Conservation (phyloP, 2,329 filamentous ascomycete species). For the Ophiostoma angusticollis region DNA sequence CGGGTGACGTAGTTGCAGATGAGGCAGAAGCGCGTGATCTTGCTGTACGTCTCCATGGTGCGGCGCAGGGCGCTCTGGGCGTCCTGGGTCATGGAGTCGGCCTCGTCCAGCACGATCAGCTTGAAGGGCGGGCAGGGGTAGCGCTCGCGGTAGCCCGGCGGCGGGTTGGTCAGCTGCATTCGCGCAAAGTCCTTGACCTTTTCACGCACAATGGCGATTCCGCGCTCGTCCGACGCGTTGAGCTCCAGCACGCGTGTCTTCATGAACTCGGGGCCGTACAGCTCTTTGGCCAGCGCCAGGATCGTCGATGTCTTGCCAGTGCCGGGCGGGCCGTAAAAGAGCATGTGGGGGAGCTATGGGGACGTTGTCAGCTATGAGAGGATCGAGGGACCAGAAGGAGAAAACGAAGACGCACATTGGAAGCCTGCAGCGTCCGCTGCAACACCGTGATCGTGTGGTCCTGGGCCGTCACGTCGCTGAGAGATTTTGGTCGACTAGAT, state of each 20-base stretch:
- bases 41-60: conserved; percentile 97
- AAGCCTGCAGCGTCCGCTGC: conserved; percentile 82
- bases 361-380: conserved; percentile 1
- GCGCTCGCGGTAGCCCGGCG: conserved; percentile 51
- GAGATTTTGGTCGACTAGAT: conserved; percentile 76
- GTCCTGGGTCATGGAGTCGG: conserved; percentile 98
- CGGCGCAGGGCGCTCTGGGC: conserved; percentile 83
- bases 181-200: conserved; percentile 98
- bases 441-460: conserved; percentile 93
- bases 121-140: conserved; percentile 98
- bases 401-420: conserved; percentile 48
- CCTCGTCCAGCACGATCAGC: conserved; percentile 96
- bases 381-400: background rate
- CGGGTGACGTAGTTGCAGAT: conserved; percentile 98
- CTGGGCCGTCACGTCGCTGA: conserved; percentile 92
- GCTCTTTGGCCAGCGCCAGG: conserved; percentile 89
- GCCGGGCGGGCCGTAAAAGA: conserved; percentile 95
- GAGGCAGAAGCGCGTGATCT: conserved; percentile 92
- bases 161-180: conserved; percentile 79
- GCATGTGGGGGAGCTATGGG: conserved; percentile 79
- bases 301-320: conserved; percentile 98
- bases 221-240: conserved; percentile 97
- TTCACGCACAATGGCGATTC: conserved; percentile 90
- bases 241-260: conserved; percentile 93
- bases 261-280: conserved; percentile 91